Conservation (phyloP, 352 stramenopile genomes). For the Plasmopara halstedii region DNA sequence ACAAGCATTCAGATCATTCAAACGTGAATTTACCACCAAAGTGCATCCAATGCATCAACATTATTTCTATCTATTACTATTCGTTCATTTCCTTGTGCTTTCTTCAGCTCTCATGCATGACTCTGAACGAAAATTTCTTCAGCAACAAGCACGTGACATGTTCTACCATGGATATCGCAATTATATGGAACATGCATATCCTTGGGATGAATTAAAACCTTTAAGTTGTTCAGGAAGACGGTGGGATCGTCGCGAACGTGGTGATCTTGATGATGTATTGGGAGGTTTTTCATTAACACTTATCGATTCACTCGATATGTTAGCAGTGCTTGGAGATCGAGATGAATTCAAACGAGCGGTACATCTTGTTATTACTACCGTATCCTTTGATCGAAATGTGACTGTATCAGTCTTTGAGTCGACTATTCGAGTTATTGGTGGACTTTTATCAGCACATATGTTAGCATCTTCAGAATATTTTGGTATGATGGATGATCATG, state of each 20-base stretch:
- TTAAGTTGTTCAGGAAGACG: slow-evolving; percentile 65
- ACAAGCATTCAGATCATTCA: too few relatives aligned
- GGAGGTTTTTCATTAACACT: slow-evolving; percentile 81
- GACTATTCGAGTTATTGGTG: slow-evolving; percentile 89
- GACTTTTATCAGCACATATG: slow-evolving; percentile 87
- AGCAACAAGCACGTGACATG: slow-evolving; percentile 76
- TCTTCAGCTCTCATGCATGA: slow-evolving; percentile 45
- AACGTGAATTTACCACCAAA: too few relatives aligned
- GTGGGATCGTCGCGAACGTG: slow-evolving; percentile 72
- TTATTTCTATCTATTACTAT: too few relatives aligned
- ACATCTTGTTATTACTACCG: slow-evolving; percentile 41
- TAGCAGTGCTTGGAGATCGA: slow-evolving; percentile 77
- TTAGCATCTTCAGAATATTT: slow-evolving; percentile 56
- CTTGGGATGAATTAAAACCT: slow-evolving; percentile 84
- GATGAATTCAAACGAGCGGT: slow-evolving; percentile 71
- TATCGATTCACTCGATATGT: slow-evolving; percentile 86
- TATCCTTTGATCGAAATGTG: slow-evolving; percentile 83
- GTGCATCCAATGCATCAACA: too few relatives aligned
- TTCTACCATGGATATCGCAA: slow-evolving; percentile 85
- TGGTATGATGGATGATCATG: slow-evolving; percentile 37
- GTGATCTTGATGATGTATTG: slow-evolving; percentile 81
- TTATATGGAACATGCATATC: slow-evolving; percentile 85
- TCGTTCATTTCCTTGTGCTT: too few relatives aligned
- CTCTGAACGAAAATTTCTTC: slow-evolving; percentile 56
- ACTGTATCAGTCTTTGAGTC: slow-evolving; percentile 91